A percentile compares a stretch with the other conserved stretches of the same genome.
Evolutionary conservation across 2,329 filamentous ascomycete genomes (phyloP).

Genomic region (Cladosporium austrohemisphaericum): DNA sequence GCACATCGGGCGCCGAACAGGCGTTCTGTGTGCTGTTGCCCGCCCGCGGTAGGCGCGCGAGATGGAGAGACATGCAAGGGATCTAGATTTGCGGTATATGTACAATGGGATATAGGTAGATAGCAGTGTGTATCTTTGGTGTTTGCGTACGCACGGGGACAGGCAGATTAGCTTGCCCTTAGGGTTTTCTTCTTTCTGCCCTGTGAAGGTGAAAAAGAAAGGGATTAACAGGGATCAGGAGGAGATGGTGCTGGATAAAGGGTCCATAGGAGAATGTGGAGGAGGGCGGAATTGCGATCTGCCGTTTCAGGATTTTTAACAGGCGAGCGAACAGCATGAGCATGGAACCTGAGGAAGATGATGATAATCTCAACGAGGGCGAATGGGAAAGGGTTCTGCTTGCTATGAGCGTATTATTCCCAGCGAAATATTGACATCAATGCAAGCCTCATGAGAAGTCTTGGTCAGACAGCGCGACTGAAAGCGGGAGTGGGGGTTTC

Average conservation of each 20-base stretch:
- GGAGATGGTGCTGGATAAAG: too few species aligned
- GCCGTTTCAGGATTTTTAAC: slow-evolving; percentile 9
- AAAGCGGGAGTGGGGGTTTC: too few species aligned
- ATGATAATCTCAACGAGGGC: too few species aligned
- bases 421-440: too few species aligned
- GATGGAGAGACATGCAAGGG: not conserved
- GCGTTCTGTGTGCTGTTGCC: not conserved
- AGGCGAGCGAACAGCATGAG: too few species aligned
- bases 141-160: not conserved
- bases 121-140: slow-evolving; percentile 1
- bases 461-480: too few species aligned
- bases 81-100: slow-evolving; percentile 3
- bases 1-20: slow-evolving; percentile 11
- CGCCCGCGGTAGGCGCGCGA: not conserved
- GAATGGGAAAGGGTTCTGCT: too few species aligned
- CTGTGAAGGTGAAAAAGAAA: too few species aligned
- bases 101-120: not conserved
- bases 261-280: slow-evolving; percentile 4
- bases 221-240: too few species aligned
- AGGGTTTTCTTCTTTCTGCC: too few species aligned
- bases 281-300: slow-evolving; percentile 8
- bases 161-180: not conserved
- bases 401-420: not conserved
- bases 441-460: too few species aligned
- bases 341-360: slow-evolving; percentile 2